Conservation (phyloP, 768 basidiomycete species). For the Cantharellus anzutake region DNA sequence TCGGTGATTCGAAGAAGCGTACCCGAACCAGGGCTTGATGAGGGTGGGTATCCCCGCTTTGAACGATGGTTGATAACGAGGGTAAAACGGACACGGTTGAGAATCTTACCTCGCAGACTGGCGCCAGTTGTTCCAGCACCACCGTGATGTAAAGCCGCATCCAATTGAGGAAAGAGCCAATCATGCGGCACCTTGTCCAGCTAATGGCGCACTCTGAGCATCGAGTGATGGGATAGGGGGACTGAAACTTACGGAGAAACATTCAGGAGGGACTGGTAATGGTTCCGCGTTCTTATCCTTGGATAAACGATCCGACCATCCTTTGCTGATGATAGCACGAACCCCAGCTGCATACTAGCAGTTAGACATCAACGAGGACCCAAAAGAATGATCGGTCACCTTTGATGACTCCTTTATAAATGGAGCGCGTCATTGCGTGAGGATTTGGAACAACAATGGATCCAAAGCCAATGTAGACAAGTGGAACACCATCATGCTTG, state of each 20-base stretch:
- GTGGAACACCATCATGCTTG: constrained; percentile 31
- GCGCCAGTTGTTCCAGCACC: constrained; percentile 58
- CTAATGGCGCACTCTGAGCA: constrained; percentile 11
- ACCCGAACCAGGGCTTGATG: constrained; percentile 54
- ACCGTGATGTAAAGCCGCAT: constrained; percentile 47
- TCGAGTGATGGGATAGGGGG: not conserved
- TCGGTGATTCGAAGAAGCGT: constrained; percentile 3
- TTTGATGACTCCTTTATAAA: constrained; percentile 40
- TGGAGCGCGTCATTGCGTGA: constrained; percentile 30
- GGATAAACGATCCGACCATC: constrained; percentile 42
- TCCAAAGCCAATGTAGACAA: constrained; percentile 58
- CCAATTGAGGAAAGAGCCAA: constrained; percentile 40
- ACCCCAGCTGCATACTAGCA: constrained; percentile 29
- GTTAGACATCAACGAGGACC: not conserved
- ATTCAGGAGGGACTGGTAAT: constrained; percentile 31
- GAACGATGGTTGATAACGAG: not conserved
- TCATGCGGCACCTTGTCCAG: constrained; percentile 53
- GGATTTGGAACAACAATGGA: constrained; percentile 49
- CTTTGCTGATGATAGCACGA: constrained; percentile 46
- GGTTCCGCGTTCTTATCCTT: constrained; percentile 21
- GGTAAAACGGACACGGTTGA: not conserved
- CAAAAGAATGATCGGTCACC: constrained; percentile 21
- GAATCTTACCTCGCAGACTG: constrained; percentile 26
- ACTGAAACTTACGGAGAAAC: constrained; percentile 21
- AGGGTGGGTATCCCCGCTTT: constrained; percentile 38